These are phyloP conservation scores for Ceratobasidium sp. DNA, from an alignment of 1,284 basidiomycete genomes.

Conservation along the genomic window DNA sequence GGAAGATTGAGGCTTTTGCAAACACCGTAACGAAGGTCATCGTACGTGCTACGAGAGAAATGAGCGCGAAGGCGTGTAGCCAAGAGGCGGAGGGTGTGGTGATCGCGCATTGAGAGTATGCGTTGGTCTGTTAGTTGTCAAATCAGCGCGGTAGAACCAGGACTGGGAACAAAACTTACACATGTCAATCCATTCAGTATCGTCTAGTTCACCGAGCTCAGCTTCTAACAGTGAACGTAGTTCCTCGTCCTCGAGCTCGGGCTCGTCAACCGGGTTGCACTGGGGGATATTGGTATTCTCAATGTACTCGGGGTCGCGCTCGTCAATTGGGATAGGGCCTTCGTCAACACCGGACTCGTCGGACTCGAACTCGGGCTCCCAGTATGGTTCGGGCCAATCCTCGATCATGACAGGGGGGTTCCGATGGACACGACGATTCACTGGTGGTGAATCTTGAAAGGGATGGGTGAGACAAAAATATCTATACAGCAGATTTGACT, in stretches of 20 bases:
- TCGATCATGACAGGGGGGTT: slow-evolving; percentile 7
- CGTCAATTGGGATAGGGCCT: neutral
- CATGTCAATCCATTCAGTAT: neutral
- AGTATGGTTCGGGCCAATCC: slow-evolving; percentile 7
- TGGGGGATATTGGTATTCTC: neutral
- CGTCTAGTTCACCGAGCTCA: slow-evolving; percentile 3
- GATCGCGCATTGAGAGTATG: neutral
- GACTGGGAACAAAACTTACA: neutral
- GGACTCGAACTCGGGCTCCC: neutral
- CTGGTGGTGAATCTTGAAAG: too few species aligned
- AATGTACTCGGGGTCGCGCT: neutral
- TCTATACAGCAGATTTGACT: too few species aligned
- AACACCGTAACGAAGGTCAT: neutral
- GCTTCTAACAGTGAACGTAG: neutral
- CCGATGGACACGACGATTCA: too few species aligned
- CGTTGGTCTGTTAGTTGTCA: neutral
- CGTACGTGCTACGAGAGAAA: slow-evolving; percentile 12
- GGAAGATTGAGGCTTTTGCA: neutral
- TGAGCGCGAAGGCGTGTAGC: slow-evolving; percentile 7
- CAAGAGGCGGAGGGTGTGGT: neutral
- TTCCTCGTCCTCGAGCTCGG: neutral
- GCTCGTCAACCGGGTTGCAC: neutral
- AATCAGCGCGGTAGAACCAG: neutral
- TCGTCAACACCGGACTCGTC: neutral
- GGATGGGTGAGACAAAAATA: too few species aligned